Evolutionary conservation across 2,329 filamentous ascomycete species (phyloP).

Genomic region (Boeremia lycopersici): DNA sequence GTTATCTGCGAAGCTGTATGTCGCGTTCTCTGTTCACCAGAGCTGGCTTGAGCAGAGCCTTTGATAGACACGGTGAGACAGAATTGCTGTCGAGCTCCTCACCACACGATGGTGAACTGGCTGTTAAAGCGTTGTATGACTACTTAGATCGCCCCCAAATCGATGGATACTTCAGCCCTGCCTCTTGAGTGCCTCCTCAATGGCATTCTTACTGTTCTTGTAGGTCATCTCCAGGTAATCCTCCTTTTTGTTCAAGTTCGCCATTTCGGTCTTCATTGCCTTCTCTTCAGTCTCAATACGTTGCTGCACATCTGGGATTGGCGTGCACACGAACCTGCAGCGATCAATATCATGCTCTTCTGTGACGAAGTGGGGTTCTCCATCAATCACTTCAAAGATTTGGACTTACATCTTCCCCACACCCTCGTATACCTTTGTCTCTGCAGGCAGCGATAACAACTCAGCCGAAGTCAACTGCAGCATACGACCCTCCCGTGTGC

Average conservation of each 20-base stretch:
- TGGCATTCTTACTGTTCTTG: conserved; percentile 90
- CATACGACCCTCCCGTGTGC: conserved; percentile 87
- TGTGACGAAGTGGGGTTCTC: conserved; percentile 7
- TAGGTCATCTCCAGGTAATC: conserved; percentile 94
- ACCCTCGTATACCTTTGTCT: conserved; percentile 88
- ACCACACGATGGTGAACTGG: background rate
- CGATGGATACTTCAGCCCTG: background rate
- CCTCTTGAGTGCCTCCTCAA: conserved; percentile 80
- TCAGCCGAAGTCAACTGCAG: conserved; percentile 86
- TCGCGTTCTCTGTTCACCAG: background rate
- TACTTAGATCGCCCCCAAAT: background rate
- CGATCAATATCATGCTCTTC: background rate
- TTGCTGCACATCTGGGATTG: conserved; percentile 73
- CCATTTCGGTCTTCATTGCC: conserved; percentile 76
- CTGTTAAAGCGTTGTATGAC: background rate
- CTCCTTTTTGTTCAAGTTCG: conserved; percentile 83
- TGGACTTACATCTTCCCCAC: conserved; percentile 86
- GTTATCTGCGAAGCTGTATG: background rate
- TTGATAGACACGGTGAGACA: background rate
- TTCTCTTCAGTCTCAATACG: conserved; percentile 77
- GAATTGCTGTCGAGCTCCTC: background rate
- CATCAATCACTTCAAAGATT: background rate
- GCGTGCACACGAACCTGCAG: conserved; percentile 84
- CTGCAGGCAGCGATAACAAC: conserved; percentile 73
- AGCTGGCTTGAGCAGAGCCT: background rate